phyloP scores from a whole-genome alignment of 495 filamentous ascomycete genomes.

The Talaromyces thailandensis region DNA sequence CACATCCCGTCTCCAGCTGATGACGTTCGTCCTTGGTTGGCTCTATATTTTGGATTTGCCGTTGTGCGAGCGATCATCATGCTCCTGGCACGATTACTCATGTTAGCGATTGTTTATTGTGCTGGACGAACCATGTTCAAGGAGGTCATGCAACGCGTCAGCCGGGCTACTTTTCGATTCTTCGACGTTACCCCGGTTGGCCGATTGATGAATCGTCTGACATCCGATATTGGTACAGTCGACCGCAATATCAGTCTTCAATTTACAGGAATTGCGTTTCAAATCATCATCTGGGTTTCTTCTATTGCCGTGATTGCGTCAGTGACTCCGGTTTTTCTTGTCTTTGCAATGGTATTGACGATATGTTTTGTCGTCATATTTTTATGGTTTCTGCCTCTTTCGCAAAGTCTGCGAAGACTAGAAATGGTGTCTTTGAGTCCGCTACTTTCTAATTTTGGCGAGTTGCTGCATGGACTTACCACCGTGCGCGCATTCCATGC shows the following conservation, averaged over 20 bases:
- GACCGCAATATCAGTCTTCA: slow-evolving; percentile 69
- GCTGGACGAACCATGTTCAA: slow-evolving; percentile 66
- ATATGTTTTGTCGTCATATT: slow-evolving; percentile 59
- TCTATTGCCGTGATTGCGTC: slow-evolving; percentile 66
- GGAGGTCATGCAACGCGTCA: slow-evolving; percentile 57
- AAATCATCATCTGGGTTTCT: slow-evolving; percentile 57
- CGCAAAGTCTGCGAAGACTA: slow-evolving; percentile 68
- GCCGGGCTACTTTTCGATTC: slow-evolving; percentile 73
- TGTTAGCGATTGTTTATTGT: slow-evolving; percentile 63
- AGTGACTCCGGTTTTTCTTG: slow-evolving; percentile 64
- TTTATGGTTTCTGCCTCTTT: slow-evolving; percentile 65
- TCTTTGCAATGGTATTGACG: slow-evolving; percentile 56
- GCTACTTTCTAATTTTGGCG: slow-evolving; percentile 77
- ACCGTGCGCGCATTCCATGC: slow-evolving; percentile 71
- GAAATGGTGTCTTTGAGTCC: slow-evolving; percentile 81
- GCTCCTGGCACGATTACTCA: slow-evolving; percentile 45
- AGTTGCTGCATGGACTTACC: slow-evolving; percentile 66
- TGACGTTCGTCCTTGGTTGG: slow-evolving; percentile 65
- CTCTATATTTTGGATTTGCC: slow-evolving; percentile 54
- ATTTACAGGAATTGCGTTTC: slow-evolving; percentile 56
- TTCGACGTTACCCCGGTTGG: slow-evolving; percentile 81
- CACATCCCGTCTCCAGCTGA: slow-evolving; percentile 54
- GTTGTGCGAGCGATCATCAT: slow-evolving; percentile 45
- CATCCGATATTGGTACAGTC: slow-evolving; percentile 73
- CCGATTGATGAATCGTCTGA: slow-evolving; percentile 78